Evolutionary conservation across 305 asterid genomes (phyloP).

Genomic region (Solanum chacoense): DNA sequence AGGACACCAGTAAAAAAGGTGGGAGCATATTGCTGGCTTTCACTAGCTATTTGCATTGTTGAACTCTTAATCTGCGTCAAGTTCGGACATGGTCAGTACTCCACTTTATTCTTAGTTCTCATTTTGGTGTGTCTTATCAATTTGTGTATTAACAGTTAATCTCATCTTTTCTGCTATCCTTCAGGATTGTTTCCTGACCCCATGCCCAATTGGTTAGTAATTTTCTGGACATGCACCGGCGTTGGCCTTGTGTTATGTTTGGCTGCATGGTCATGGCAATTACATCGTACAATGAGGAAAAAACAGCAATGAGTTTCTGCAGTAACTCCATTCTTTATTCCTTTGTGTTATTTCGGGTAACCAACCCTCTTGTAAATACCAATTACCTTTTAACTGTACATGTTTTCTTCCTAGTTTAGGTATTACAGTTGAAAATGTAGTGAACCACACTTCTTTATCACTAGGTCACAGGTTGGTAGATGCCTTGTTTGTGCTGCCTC

Average conservation of each 20-base stretch:
- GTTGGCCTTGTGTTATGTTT: slow-evolving; percentile 43
- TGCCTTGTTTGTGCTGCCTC: not conserved
- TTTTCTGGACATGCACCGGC: slow-evolving; percentile 54
- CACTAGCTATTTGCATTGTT: slow-evolving; percentile 86
- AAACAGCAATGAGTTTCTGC: slow-evolving; percentile 31
- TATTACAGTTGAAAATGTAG: not conserved
- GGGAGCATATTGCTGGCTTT: slow-evolving; percentile 93
- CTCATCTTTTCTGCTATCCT: not conserved
- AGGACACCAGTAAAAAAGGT: slow-evolving; percentile 80
- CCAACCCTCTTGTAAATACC: not conserved
- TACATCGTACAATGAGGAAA: slow-evolving; percentile 48
- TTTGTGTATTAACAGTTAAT: not conserved
- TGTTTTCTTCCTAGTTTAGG: not conserved
- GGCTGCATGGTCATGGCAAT: slow-evolving; percentile 69
- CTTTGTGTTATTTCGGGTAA: slow-evolving; percentile 1
- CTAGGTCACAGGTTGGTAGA: not conserved
- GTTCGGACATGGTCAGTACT: slow-evolving; percentile 75
- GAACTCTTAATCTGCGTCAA: slow-evolving; percentile 88
- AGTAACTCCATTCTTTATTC: slow-evolving; percentile 1
- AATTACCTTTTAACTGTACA: not conserved
- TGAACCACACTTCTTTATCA: not conserved
- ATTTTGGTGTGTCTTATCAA: not conserved
- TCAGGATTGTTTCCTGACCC: slow-evolving; percentile 66
- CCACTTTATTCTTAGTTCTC: not conserved
- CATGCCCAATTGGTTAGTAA: slow-evolving; percentile 80